Percentiles rank a stretch among this genome's conserved stretches.
Conservation (phyloP, 768 basidiomycete genomes). For the Scleroderma citrinum region DNA sequence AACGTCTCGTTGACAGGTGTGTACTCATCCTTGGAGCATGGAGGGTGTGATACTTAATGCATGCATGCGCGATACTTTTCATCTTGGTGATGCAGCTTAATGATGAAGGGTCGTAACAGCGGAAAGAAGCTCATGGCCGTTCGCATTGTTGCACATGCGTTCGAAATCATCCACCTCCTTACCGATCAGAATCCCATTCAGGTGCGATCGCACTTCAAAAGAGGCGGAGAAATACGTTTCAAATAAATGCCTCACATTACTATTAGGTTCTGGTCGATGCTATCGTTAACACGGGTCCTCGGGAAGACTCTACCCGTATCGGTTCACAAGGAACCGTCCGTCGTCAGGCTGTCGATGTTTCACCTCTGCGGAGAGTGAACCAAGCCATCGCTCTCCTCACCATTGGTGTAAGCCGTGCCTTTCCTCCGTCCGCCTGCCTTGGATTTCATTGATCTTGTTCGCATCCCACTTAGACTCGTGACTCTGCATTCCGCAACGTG, state of each 20-base stretch:
- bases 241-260: too few species aligned
- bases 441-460: background rate
- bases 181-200: slow-evolving; percentile 99
- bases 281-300: slow-evolving; percentile 98
- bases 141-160: slow-evolving; percentile 98
- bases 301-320: slow-evolving; percentile 99
- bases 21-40: slow-evolving; percentile 11
- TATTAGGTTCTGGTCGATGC: slow-evolving; percentile 89
- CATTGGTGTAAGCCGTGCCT: slow-evolving; percentile 67
- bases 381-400: slow-evolving; percentile 94
- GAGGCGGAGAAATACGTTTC: background rate
- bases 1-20: slow-evolving; percentile 95
- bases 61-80: background rate
- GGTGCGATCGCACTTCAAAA: slow-evolving; percentile 39
- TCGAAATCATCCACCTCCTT: slow-evolving; percentile 99
- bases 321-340: slow-evolving; percentile 99
- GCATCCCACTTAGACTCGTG: slow-evolving; percentile 70
- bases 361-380: slow-evolving; percentile 96
- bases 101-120: slow-evolving; percentile 99
- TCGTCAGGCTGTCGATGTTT: slow-evolving; percentile 99
- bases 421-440: background rate
- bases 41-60: background rate
- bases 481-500: slow-evolving; percentile 99
- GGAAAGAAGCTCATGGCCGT: slow-evolving; percentile 99
- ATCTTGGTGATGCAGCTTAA: slow-evolving; percentile 54